Evolutionary conservation across 495 filamentous ascomycete genomes (phyloP), one percentile per base, ranked within the genome.

Genomic region (Aspergillus bridgeri): DNA sequence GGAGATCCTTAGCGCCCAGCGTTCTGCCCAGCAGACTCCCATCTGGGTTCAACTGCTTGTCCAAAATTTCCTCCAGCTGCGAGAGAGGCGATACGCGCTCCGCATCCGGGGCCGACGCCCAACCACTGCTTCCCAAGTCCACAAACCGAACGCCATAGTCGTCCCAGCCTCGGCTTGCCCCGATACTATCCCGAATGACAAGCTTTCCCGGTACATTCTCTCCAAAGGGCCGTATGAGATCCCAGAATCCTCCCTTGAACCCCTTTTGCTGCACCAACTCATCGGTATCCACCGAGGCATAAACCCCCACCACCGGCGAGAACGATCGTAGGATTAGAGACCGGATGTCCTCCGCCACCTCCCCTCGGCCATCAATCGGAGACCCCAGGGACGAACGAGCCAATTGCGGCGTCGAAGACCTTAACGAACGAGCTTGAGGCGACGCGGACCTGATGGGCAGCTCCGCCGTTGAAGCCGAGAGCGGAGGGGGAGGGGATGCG

Each of bases 131-230:
- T 53, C 69, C 69, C 50, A 76, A 81, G 49, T 83, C 79, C 5
- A 87, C 83, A 69, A 98, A 96, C 45, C 89, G 87, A 50, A 98
- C 81, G 2, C 89, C 88, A 73, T 90, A 98, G 67, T 98, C 91
- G 24, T 96, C 94, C 79, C 88, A 95, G 27, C 83, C 83, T 61
- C 81, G 83, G 63, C 92, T 90, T 33, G 84, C 83, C 9, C 94
- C 93, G 57, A 88, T 80, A 61, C 91, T 96, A 69, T 98, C 95
- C 54, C 95, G 79, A 42, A 98, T 86, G 18, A 88, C 89, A 29
- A 98, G 88, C 68, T 92, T 94, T 22, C 94, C 94, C 33, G 86
- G 83, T 0, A 98, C 78, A 42, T 79, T 81, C 69, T 98, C 94
- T n/a, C 93, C 94, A 73, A 92, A 98, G 5, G 93, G 92, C 48